These are phyloP conservation scores for Cercospora sp. DNA, from an alignment of 2,329 filamentous ascomycete genomes.

Conservation along the genomic window DNA sequence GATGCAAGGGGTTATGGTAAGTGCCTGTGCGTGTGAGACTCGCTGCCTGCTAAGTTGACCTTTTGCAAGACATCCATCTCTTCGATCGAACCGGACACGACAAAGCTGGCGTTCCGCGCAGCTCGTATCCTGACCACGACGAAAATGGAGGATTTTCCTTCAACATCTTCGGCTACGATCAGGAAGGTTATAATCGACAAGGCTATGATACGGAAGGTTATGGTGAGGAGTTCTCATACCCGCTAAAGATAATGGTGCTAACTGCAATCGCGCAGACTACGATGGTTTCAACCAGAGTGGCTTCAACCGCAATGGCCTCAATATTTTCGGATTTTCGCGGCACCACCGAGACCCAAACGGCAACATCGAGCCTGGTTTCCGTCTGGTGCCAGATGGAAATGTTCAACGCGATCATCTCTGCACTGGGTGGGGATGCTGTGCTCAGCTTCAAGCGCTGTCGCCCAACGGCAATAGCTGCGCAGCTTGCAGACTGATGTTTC, in stretches of 20 bases:
- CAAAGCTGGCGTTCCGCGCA: background rate
- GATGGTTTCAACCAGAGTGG: background rate
- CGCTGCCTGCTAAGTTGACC: background rate
- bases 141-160: fast-evolving
- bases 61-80: background rate
- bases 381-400: background rate
- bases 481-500: background rate
- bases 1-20: background rate
- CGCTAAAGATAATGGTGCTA: background rate
- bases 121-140: background rate
- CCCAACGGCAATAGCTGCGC: no score
- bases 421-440: background rate
- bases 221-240: background rate
- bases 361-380: background rate
- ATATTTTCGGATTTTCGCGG: background rate
- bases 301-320: background rate
- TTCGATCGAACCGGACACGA: background rate
- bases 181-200: background rate
- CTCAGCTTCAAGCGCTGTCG: no score
- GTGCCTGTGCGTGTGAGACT: background rate
- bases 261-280: background rate
- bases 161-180: background rate
- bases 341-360: background rate
- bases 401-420: background rate
- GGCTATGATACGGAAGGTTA: background rate